Evolutionary conservation across 257 asterid species (phyloP).

Genomic region (Gentiana dahurica): DNA sequence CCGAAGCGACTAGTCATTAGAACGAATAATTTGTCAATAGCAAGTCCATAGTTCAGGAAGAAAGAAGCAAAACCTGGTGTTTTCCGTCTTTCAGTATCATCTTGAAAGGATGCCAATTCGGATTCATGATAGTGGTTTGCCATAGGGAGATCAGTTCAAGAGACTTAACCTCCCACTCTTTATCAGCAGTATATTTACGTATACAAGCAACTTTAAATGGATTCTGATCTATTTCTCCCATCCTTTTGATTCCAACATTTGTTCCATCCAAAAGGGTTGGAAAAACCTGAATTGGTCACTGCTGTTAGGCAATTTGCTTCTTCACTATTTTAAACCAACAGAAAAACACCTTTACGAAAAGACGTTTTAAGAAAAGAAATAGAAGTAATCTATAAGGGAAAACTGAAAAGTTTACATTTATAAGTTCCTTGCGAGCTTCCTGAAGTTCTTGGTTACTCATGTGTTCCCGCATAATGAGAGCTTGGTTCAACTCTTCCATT

Average conservation of each 20-base stretch:
- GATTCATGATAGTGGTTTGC: conserved; percentile 6
- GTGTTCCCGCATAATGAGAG: conserved; percentile 16
- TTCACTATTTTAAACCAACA: too few species aligned
- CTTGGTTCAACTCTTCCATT: conserved; percentile 14
- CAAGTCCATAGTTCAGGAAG: not conserved
- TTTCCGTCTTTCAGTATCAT: conserved; percentile 9
- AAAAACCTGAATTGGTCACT: conserved; percentile 1
- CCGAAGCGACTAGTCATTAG: too few species aligned
- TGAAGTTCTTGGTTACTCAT: conserved; percentile 21
- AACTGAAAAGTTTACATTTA: conserved; percentile 9
- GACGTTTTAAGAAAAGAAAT: too few species aligned
- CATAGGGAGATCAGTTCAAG: conserved; percentile 5
- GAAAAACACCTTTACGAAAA: too few species aligned
- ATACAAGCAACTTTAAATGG: conserved; percentile 10
- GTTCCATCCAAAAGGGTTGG: conserved; percentile 6
- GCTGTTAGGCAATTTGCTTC: not conserved
- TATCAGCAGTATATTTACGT: not conserved
- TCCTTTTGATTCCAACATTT: conserved; percentile 8
- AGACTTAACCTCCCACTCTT: conserved; percentile 4
- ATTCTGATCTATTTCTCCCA: conserved; percentile 9
- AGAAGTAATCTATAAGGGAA: not conserved
- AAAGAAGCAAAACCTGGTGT: conserved; percentile 4
- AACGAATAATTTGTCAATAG: not conserved
- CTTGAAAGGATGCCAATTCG: conserved; percentile 11
- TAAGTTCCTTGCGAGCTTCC: conserved; percentile 20